These are phyloP conservation scores for Paecilomyces variotii DNA, from an alignment of 2,329 filamentous ascomycete genomes.

Conservation along the genomic window DNA sequence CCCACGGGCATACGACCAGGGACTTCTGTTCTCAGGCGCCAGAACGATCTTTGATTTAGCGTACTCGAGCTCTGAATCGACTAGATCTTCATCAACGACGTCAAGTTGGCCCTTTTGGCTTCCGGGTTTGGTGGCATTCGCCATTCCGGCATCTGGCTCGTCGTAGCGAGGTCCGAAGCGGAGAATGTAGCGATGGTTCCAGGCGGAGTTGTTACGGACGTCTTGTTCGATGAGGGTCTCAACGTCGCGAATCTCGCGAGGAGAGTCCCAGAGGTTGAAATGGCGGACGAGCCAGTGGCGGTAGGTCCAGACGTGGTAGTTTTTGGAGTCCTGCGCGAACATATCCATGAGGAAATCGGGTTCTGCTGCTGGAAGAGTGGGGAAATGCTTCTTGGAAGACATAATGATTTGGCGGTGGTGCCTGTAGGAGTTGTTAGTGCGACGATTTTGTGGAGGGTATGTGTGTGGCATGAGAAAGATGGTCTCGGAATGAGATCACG, in stretches of 20 bases:
- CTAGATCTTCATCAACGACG: conserved; percentile 51
- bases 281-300: conserved; percentile 67
- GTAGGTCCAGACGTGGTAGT: conserved; percentile 98
- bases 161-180: conserved; percentile 59
- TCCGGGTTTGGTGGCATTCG: conserved; percentile 12
- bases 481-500: not conserved
- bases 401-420: conserved; percentile 52
- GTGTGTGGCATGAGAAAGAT: conserved; percentile 39
- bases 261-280: conserved; percentile 51
- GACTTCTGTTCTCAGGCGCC: conserved; percentile 87
- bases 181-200: conserved; percentile 96
- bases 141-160: conserved; percentile 31
- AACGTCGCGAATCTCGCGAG: conserved; percentile 58
- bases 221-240: conserved; percentile 68
- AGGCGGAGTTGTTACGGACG: conserved; percentile 91
- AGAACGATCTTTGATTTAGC: conserved; percentile 63
- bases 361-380: conserved; percentile 58
- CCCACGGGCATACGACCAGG: conserved; percentile 87
- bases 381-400: conserved; percentile 40
- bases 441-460: conserved; percentile 43
- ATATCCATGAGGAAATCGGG: conserved; percentile 69
- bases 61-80: conserved; percentile 69
- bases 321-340: conserved; percentile 81
- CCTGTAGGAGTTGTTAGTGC: conserved; percentile 27
- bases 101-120: conserved; percentile 23